These are phyloP conservation scores for Fusarium tanahbumbuense DNA, from an alignment of 2,329 filamentous ascomycete genomes.

Conservation along the genomic window DNA sequence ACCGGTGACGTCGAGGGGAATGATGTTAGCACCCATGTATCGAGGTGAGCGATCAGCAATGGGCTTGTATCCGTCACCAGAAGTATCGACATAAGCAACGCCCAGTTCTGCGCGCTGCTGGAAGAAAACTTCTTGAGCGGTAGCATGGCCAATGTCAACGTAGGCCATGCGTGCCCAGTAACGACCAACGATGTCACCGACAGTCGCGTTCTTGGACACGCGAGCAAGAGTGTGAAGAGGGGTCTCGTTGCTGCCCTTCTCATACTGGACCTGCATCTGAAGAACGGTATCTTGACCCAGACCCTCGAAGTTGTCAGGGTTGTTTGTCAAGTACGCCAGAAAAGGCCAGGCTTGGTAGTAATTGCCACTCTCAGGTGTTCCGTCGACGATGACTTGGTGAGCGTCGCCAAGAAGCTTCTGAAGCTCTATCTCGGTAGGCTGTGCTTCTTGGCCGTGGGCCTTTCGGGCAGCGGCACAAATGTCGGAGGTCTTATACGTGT, in stretches of 20 bases:
- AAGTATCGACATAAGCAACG: conserved; percentile 57
- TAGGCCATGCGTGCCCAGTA: conserved; percentile 67
- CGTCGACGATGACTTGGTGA: conserved; percentile 62
- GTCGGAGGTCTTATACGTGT: conserved; percentile 59
- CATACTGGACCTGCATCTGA: conserved; percentile 58
- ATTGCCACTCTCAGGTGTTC: conserved; percentile 55
- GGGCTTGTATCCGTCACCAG: conserved; percentile 55
- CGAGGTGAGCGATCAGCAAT: conserved; percentile 56
- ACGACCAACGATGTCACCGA: conserved; percentile 57
- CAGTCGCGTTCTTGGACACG: conserved; percentile 49
- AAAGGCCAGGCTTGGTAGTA: conserved; percentile 66
- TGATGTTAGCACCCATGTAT: conserved; percentile 64
- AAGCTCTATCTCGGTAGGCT: conserved; percentile 56
- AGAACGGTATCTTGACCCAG: conserved; percentile 56
- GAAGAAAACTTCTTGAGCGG: conserved; percentile 54
- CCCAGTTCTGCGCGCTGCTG: conserved; percentile 52
- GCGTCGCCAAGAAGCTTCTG: conserved; percentile 60
- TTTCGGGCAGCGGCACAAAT: conserved; percentile 56
- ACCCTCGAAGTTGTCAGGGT: conserved; percentile 57
- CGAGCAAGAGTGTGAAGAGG: conserved; percentile 60
- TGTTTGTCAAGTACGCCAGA: conserved; percentile 60
- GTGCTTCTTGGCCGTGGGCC: conserved; percentile 50
- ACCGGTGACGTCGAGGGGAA: conserved; percentile 55
- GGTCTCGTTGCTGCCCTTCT: conserved; percentile 59
- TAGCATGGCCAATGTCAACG: conserved; percentile 60